Base-by-base conservation (phyloP, 2,329 filamentous ascomycete species). In the Alternaria longipes region DNA sequence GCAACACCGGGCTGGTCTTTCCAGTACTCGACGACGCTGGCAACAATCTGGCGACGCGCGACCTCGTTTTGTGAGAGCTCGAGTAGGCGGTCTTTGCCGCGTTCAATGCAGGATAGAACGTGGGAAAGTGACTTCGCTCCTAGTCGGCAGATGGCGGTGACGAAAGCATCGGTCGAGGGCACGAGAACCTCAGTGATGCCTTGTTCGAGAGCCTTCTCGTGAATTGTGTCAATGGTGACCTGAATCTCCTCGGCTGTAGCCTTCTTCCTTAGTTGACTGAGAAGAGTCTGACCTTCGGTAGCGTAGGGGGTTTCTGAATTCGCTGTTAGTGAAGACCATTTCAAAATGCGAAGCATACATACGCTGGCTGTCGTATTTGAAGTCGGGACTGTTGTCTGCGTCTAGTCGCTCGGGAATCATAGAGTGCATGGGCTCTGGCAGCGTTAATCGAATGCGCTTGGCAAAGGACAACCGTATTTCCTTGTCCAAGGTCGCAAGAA, bases 381-480 rank as follows among this genome's bases (percentile, higher is more conserved):
- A 98, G 63, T 94, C 91, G 0, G 95, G 95, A 16, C 91, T 92
- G n/a, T 91, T 92, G 75, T 99, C 95, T 74, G 95, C 93, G 79
- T 98, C 94, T 77, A 97, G 96, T 67, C 91, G 92, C 54, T 91
- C 88, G 0, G 91, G 87, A 66, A 99, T 94, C 62, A 99, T 82
- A 3, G 84, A 82, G 70, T 94, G 89, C 75, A 97, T 98, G 8
- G 90, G 88, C 54, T 91, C 89, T 1, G 94, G 95, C 8, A 99
- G 83, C 5, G 95, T 98, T 64, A 94, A 94, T 78, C 95, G 94
- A 74, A 99, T 97, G 58, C 95, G 90, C 80, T 97, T 94, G 0
- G 95, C 93, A 78, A 99, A 99, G 74, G 93, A 97, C 51, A 99
- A 84, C 5, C 95, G 90, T 67, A 99, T 97, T 81, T 99, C 95